phyloP scores from a whole-genome alignment of 148 eudicot species.

The Dysphania ambrosioides region DNA sequence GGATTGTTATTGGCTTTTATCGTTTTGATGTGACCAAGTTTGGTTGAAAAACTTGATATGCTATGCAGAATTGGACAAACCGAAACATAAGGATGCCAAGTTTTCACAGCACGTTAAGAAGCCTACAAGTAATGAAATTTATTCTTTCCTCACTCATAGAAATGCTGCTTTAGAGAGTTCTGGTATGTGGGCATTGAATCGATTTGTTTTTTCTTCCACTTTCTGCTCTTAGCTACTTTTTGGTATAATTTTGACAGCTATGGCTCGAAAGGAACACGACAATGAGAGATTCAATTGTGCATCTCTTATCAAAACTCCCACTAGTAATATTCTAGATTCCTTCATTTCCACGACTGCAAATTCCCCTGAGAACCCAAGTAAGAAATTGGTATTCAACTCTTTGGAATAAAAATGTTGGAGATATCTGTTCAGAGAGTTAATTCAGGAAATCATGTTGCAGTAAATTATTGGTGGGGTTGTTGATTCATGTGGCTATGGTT shows the following conservation, averaged over 20 bases:
- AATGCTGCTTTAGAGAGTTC: slow-evolving; percentile 14
- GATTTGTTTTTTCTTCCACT: background rate
- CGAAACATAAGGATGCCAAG: slow-evolving; percentile 18
- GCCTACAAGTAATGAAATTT: slow-evolving; percentile 12
- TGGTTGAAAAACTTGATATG: background rate
- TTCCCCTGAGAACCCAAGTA: slow-evolving; percentile 45
- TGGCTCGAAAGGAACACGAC: slow-evolving; percentile 17
- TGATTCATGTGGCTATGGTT: slow-evolving; percentile 7
- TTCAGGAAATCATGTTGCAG: background rate
- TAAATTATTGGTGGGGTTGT: background rate
- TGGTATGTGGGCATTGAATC: slow-evolving; percentile 22
- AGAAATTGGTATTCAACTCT: background rate
- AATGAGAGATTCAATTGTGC: slow-evolving; percentile 21
- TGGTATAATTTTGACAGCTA: slow-evolving; percentile 28
- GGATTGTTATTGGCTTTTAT: background rate
- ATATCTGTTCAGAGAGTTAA: background rate
- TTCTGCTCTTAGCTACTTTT: background rate
- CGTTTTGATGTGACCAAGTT: slow-evolving; percentile 5
- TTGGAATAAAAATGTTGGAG: background rate
- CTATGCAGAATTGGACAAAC: slow-evolving; percentile 31
- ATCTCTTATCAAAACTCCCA: slow-evolving; percentile 28
- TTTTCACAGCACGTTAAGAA: slow-evolving; percentile 25
- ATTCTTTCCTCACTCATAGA: slow-evolving; percentile 27
- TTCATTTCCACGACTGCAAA: slow-evolving; percentile 33
- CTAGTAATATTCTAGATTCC: slow-evolving; percentile 23